Evolutionary conservation across 495 filamentous ascomycete genomes (phyloP).

Genomic region (Penicillium crystallinum): DNA sequence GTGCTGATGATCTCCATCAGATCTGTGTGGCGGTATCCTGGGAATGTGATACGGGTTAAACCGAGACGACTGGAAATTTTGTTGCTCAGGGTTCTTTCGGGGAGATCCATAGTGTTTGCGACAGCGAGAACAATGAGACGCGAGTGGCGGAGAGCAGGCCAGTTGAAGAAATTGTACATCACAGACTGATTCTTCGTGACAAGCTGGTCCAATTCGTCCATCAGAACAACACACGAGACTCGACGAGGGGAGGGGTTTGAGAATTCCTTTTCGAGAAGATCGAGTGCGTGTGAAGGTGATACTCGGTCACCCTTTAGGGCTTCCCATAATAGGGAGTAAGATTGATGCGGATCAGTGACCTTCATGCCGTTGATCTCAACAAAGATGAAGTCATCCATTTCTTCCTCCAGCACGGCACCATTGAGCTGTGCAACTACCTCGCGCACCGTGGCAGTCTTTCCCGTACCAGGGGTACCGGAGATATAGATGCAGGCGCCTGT

Average conservation of each 20-base stretch:
- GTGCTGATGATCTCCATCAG: constrained; percentile 97
- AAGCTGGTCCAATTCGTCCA: constrained; percentile 98
- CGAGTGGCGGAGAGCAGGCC: constrained; percentile 89
- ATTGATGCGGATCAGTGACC: constrained; percentile 94
- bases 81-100: constrained; percentile 93
- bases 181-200: constrained; percentile 97
- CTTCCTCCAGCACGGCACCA: constrained; percentile 74
- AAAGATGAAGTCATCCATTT: constrained; percentile 98
- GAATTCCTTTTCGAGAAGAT: constrained; percentile 89
- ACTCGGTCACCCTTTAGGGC: constrained; percentile 90
- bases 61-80: constrained; percentile 94
- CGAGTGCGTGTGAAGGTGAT: constrained; percentile 83
- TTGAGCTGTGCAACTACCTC: constrained; percentile 91
- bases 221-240: constrained; percentile 93
- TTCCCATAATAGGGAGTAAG: constrained; percentile 94
- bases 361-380: constrained; percentile 99
- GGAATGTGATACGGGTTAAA: constrained; percentile 88
- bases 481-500: constrained; percentile 97
- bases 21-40: constrained; percentile 94
- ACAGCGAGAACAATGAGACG: constrained; percentile 93
- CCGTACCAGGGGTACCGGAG: constrained; percentile 97
- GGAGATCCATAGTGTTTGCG: constrained; percentile 98
- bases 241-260: constrained; percentile 80
- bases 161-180: constrained; percentile 99
- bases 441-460: constrained; percentile 95